Evolutionary conservation across 371 early-diverging fungal genomes (phyloP).

Genomic region (Chytridium lagenaria): DNA sequence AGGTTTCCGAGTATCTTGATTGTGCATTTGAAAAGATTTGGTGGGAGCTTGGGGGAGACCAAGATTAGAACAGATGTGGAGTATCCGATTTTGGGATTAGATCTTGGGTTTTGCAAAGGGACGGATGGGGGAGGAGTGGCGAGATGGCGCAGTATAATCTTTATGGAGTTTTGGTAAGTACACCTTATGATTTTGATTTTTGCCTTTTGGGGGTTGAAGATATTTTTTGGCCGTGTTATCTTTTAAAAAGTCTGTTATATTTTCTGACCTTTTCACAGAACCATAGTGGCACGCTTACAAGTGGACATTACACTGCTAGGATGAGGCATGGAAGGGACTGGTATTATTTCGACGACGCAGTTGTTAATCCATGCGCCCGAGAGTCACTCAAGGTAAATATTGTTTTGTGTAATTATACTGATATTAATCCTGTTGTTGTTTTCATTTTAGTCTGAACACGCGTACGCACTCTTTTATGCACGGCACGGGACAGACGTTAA

Average conservation of each 20-base stretch:
- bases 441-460: slow-evolving; percentile 45
- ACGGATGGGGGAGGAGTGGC: slow-evolving; percentile 8
- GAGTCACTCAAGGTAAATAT: slow-evolving; percentile 39
- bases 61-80: slow-evolving; percentile 88
- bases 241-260: too few species aligned
- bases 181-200: too few species aligned
- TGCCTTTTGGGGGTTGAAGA: background rate
- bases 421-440: background rate
- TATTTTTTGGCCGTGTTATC: background rate
- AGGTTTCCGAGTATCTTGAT: slow-evolving; percentile 86
- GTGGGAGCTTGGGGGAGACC: slow-evolving; percentile 82
- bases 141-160: slow-evolving; percentile 71
- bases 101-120: slow-evolving; percentile 41
- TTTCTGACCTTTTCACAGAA: too few species aligned
- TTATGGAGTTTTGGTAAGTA: slow-evolving; percentile 81
- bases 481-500: slow-evolving; percentile 16
- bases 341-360: slow-evolving; percentile 93
- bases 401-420: background rate
- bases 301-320: slow-evolving; percentile 95
- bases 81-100: slow-evolving; percentile 69
- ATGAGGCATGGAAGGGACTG: slow-evolving; percentile 81
- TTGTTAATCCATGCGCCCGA: slow-evolving; percentile 67
- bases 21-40: slow-evolving; percentile 93
- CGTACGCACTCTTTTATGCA: slow-evolving; percentile 54
- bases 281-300: slow-evolving; percentile 88